Evolutionary conservation across 176 grass and related monocot genomes (phyloP), one percentile per base, ranked within the genome.

Genomic region (Oryza glaberrima): DNA sequence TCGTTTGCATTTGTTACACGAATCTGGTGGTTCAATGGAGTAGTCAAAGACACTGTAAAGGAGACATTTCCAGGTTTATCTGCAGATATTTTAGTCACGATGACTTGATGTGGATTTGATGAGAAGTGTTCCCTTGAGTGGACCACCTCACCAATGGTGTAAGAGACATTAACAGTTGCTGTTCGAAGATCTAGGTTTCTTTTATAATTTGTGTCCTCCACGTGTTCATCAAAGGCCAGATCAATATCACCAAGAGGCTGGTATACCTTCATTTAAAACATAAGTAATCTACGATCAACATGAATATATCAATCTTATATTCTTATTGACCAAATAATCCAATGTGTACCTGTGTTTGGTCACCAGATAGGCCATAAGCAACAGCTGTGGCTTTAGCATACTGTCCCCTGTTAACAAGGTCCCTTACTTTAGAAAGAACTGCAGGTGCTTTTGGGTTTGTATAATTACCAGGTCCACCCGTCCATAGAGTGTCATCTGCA

Each of bases 401-500:
- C 40, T 87, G 83, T 72, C 93, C 95, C 67, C 72, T 81, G 60
- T 98, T 89, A 73, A 98, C 95, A 64, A 98, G 89, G 60, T 80
- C 82, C 85, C 95, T 90, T 77, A 98, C 95, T 87, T 95, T 84
- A 28, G 85, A 82, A 77, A 98, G 93, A 81, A 90, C 85, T 61
- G 82, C 20, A 65, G 93, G 95, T 65, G 91, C 73, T 82, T 92
- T 82, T 19, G 89, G 78, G 65, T 95, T 93, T 76, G 93, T 95
- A 80, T 98, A 95, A 61, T 93, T 87, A 77, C 89, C 93, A 69
- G 96, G 96, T 75, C 81, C 89, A 26, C 96, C 96, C 12, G 96
- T 98, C 96, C 96, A 95, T 52, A 98, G 81, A 81, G 96, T 98
- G 67, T 98, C 93, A 89, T 93, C 96, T 98, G 83, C 90, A 86